phyloP scores from a whole-genome alignment of 192 early-diverging fungal genomes.

The Umbelopsis sp. region DNA sequence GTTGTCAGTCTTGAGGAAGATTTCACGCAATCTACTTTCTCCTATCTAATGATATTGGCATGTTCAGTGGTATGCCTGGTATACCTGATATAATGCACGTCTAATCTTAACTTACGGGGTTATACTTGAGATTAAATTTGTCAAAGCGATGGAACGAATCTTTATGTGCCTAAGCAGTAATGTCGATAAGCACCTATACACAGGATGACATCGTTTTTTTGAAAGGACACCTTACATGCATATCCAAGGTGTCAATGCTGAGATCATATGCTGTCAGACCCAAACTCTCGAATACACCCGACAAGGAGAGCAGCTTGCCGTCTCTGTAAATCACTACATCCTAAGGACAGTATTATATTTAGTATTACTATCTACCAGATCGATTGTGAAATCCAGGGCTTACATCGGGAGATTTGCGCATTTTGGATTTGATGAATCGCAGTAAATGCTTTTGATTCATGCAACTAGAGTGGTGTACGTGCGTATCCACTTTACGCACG shows the following conservation, averaged over 20 bases:
- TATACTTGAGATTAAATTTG: slow-evolving; percentile 95
- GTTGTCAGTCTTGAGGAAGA: slow-evolving; percentile 94
- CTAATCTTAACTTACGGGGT: slow-evolving; percentile 50
- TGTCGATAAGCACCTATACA: neutral
- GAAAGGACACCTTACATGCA: slow-evolving; percentile 58
- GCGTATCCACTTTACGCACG: slow-evolving; percentile 94
- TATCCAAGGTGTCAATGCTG: slow-evolving; percentile 91
- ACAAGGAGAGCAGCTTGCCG: slow-evolving; percentile 71
- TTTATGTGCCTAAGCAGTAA: slow-evolving; percentile 66
- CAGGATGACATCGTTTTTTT: neutral
- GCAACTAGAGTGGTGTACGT: slow-evolving; percentile 85
- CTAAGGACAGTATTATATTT: slow-evolving; percentile 9
- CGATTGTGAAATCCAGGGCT: neutral
- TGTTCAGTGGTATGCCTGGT: neutral
- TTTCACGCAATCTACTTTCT: slow-evolving; percentile 87
- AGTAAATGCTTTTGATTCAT: slow-evolving; percentile 95
- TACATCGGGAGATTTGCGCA: slow-evolving; percentile 71
- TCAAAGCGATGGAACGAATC: slow-evolving; percentile 93
- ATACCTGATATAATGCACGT: no score
- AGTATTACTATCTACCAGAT: neutral
- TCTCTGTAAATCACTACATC: slow-evolving; percentile 82
- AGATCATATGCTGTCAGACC: slow-evolving; percentile 89
- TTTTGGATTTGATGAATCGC: slow-evolving; percentile 89
- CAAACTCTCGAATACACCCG: slow-evolving; percentile 82
- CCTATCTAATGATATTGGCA: slow-evolving; percentile 50